Evolutionary conservation across 331 rosid species (phyloP).

Genomic region (Spiraea crenata): DNA sequence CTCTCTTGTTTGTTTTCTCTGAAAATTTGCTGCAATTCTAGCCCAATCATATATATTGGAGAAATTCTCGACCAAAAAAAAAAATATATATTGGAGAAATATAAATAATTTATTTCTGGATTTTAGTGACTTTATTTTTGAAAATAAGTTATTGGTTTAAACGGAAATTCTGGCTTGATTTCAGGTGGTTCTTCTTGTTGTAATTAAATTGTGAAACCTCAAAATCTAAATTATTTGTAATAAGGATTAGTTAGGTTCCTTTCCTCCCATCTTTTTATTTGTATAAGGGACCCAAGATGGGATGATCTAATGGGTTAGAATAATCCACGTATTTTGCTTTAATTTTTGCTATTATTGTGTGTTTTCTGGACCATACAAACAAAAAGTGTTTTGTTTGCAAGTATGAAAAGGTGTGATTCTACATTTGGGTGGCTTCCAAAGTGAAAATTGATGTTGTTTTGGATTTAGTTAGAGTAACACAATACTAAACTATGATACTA

Average conservation of each 20-base stretch:
- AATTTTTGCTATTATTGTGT: background rate
- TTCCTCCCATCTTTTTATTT: background rate
- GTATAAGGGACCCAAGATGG: background rate
- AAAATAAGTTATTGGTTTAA: conserved; percentile 1
- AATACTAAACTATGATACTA: too few relatives aligned
- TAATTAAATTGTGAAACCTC: background rate
- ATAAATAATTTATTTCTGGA: background rate
- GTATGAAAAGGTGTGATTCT: too few relatives aligned
- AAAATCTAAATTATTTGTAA: background rate
- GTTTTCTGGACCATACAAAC: background rate
- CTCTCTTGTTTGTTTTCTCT: background rate
- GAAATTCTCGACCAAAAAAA: too few relatives aligned
- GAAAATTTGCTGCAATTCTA: background rate
- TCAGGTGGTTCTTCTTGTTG: conserved; percentile 14
- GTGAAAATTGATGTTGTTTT: background rate
- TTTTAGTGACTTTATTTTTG: background rate
- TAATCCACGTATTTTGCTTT: background rate
- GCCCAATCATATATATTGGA: background rate
- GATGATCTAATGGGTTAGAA: background rate
- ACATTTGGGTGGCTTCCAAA: background rate
- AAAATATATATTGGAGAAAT: background rate
- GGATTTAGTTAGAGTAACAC: background rate
- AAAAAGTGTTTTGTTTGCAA: background rate
- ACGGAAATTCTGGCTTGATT: conserved; percentile 39
- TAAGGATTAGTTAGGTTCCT: background rate